Base-by-base conservation (phyloP, 192 early-diverging fungal genomes). In the Ambispora gerdemannii region DNA sequence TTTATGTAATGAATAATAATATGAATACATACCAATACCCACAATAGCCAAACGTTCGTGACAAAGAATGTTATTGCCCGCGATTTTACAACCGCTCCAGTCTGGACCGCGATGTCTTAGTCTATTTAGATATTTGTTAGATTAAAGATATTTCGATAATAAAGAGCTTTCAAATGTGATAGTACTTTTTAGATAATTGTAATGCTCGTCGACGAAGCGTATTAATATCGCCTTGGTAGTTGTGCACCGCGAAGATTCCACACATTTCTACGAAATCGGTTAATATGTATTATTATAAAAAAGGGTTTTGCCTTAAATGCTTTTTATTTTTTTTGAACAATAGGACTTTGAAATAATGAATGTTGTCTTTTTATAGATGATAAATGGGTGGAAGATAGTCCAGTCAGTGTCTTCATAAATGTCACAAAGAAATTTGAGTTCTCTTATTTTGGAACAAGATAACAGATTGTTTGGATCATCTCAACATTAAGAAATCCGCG, bases 11-110 rank as follows among this genome's bases (percentile, higher is more conserved):
- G 49, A 24, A 22, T 10, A 68, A 77, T 13, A 30, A 67, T 28
- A 13, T 0, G 6, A 4, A 50, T 62, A 86, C 86, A 77, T 80
- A 93, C 92, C 92, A 74, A 98, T 90, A 77, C 97, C 97, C 65
- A 98, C 97, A 72, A 98, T 98, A 43, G 97, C 97, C 61, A 98
- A 81, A 79, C 97, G 92, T 83, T 98, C 97, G 74, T 98, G 97
- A 84, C 92, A 92, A 53, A 98, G 74, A 72, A 98, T 91, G 82
- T 88, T 87, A 84, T 94, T 91, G 61, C 87, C 91, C 28, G 81
- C 77, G 36, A 91, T 80, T 32, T 83, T 84, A 82, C 93, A 91
- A 34, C 97, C 97, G 71, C 87, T 91, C 97, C 97, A 98, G 79
- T 98, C 95, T n/a, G 97, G 97, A 43, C 97, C 97, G 78, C 97